A percentile compares a stretch with the other conserved stretches of the same genome.
These are phyloP conservation scores for Annulohypoxylon truncatum DNA, from an alignment of 2,329 filamentous ascomycete species.

Conservation along the genomic window DNA sequence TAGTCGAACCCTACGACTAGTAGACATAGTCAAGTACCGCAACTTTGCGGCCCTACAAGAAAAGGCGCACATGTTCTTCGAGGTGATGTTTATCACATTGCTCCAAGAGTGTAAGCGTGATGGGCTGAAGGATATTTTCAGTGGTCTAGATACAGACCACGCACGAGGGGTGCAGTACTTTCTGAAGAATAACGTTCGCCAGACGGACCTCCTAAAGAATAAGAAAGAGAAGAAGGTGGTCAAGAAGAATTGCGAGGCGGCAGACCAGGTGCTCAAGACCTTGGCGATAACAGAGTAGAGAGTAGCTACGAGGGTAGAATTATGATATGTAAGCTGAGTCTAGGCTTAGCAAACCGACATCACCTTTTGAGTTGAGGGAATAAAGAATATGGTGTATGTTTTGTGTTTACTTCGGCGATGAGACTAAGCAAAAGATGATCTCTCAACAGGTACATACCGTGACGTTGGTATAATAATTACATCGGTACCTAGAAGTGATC, in stretches of 20 bases:
- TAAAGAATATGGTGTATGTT: neutral
- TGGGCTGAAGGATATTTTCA: slow-evolving; percentile 73
- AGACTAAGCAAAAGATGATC: neutral
- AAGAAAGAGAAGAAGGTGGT: slow-evolving; percentile 62
- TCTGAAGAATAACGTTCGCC: slow-evolving; percentile 77
- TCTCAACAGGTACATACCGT: neutral
- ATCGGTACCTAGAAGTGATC: neutral
- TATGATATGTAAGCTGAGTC: slow-evolving; percentile 12
- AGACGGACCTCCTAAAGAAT: slow-evolving; percentile 66
- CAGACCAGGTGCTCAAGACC: slow-evolving; percentile 53
- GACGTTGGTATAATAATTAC: neutral
- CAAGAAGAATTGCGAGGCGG: slow-evolving; percentile 60
- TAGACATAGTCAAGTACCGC: slow-evolving; percentile 71
- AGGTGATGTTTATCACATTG: slow-evolving; percentile 81
- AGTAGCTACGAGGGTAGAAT: slow-evolving; percentile 29
- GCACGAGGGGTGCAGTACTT: slow-evolving; percentile 83
- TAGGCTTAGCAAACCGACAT: neutral
- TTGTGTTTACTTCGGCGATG: neutral
- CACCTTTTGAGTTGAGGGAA: neutral
- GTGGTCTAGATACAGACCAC: slow-evolving; percentile 73
- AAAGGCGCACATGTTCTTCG: slow-evolving; percentile 81
- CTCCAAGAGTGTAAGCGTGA: slow-evolving; percentile 73
- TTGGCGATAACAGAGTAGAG: slow-evolving; percentile 37
- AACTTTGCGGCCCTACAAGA: slow-evolving; percentile 82
- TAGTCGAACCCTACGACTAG: slow-evolving; percentile 58